Percentiles rank a stretch among this genome's conserved stretches.
Conservation (phyloP, 2,329 filamentous ascomycete species). For the Aspergillaceae sp. region DNA sequence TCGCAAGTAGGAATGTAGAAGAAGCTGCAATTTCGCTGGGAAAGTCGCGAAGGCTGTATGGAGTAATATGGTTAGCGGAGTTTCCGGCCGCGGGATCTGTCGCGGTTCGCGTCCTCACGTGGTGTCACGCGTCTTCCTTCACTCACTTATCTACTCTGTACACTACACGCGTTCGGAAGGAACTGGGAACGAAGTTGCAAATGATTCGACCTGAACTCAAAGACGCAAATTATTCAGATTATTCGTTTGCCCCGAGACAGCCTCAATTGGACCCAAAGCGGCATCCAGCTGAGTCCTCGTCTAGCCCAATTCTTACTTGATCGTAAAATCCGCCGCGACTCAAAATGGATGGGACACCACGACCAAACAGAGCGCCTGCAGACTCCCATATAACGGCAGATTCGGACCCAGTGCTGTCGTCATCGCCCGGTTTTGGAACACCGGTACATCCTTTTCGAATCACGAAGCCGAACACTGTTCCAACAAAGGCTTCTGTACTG, state of each 20-base stretch:
- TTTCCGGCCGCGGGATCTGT: not conserved
- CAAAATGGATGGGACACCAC: constrained; percentile 17
- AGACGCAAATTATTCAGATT: too few species aligned
- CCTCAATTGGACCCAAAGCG: not conserved
- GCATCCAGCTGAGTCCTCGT: not conserved
- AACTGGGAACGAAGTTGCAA: not conserved
- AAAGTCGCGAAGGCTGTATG: constrained; percentile 2
- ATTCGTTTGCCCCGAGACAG: too few species aligned
- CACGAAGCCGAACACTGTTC: constrained; percentile 37
- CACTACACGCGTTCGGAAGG: not conserved
- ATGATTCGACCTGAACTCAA: not conserved
- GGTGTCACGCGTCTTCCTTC: constrained; percentile 1
- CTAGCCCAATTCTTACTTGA: not conserved
- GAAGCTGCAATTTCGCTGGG: too few species aligned
- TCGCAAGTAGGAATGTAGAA: too few species aligned
- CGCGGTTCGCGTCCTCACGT: constrained; percentile 14
- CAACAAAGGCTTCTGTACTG: constrained; percentile 58
- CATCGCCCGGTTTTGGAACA: constrained; percentile 82
- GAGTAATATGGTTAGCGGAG: constrained; percentile 2
- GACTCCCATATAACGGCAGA: constrained; percentile 12
- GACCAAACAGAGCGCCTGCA: constrained; percentile 6
- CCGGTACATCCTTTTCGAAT: constrained; percentile 63
- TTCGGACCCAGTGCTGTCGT: constrained; percentile 64
- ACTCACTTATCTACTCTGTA: not conserved
- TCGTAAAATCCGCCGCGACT: not conserved